These are phyloP conservation scores for Pythium scleroteichum DNA, from an alignment of 352 stramenopile genomes.

Conservation along the genomic window DNA sequence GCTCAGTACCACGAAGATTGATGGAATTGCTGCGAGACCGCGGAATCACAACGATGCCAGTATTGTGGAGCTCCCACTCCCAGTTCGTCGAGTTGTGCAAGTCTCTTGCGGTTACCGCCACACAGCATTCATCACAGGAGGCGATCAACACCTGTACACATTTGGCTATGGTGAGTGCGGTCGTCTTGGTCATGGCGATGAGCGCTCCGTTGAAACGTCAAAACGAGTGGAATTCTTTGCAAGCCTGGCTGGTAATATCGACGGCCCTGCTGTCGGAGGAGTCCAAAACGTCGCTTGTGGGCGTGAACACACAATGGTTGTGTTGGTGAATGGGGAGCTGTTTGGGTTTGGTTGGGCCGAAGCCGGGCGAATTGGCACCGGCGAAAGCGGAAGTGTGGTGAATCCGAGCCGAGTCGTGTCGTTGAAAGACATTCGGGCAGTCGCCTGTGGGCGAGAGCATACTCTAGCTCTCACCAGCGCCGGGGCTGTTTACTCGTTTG, in stretches of 20 bases:
- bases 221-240: conserved; percentile 59
- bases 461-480: conserved; percentile 57
- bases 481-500: conserved; percentile 72
- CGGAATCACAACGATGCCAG: conserved; percentile 28
- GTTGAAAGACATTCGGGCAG: conserved; percentile 46
- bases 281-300: conserved; percentile 67
- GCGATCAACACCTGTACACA: conserved; percentile 64
- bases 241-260: conserved; percentile 28
- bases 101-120: conserved; percentile 81
- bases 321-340: conserved; percentile 61
- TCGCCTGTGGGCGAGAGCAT: conserved; percentile 84
- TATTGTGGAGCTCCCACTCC: conserved; percentile 46
- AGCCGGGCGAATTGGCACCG: conserved; percentile 77
- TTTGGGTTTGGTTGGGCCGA: conserved; percentile 87
- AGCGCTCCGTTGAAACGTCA: conserved; percentile 47
- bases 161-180: conserved; percentile 84
- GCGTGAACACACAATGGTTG: conserved; percentile 85
- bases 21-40: conserved; percentile 17
- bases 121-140: conserved; percentile 64
- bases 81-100: conserved; percentile 57
- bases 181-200: conserved; percentile 66
- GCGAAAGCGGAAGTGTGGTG: conserved; percentile 67
- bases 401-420: conserved; percentile 55
- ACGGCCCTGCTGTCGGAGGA: conserved; percentile 27
- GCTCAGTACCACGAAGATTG: conserved; percentile 19